Conservation (phyloP, 164 flowering plant genomes). For the Annona cherimola region DNA sequence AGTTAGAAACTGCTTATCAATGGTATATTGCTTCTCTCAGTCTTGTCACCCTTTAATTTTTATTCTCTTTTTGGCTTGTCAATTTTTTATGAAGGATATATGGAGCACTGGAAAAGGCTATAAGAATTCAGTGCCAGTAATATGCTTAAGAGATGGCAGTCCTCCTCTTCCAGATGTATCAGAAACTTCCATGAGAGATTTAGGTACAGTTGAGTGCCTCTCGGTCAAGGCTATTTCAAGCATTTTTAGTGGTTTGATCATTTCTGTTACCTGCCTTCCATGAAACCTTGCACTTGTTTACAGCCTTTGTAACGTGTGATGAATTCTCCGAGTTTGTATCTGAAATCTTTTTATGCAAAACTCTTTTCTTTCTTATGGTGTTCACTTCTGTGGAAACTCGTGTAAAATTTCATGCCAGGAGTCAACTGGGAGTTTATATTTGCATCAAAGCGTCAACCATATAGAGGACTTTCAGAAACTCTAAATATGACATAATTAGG, state of each 20-base stretch:
- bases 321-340: neutral
- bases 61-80: slow-evolving; percentile 1
- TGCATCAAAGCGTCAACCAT: neutral
- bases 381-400: neutral
- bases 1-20: neutral
- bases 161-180: slow-evolving; percentile 76
- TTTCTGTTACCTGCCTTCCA: neutral
- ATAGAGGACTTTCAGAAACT: neutral
- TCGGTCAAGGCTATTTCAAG: neutral
- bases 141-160: slow-evolving; percentile 81
- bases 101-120: slow-evolving; percentile 22
- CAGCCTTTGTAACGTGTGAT: neutral
- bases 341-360: neutral
- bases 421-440: neutral
- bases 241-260: neutral
- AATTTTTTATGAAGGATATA: slow-evolving; percentile 34
- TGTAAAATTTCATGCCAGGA: neutral
- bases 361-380: neutral
- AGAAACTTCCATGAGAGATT: slow-evolving; percentile 28
- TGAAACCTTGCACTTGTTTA: neutral
- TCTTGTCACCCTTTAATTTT: neutral
- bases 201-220: slow-evolving; percentile 29
- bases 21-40: neutral
- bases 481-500: neutral
- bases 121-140: slow-evolving; percentile 41